phyloP scores from a whole-genome alignment of 768 basidiomycete species.

The Tricholoma hemisulphureum region DNA sequence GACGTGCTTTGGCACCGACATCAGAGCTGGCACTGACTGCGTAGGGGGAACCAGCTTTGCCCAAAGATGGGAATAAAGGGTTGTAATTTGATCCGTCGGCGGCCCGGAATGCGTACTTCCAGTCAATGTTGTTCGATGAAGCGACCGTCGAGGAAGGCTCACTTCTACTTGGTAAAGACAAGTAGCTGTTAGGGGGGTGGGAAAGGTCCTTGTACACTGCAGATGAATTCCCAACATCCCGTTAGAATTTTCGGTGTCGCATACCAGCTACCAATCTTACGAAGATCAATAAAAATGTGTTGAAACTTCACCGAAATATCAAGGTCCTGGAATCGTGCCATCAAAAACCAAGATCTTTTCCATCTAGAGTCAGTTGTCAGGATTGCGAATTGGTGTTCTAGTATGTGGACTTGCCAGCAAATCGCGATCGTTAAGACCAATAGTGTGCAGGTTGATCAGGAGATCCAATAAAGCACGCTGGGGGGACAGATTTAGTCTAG shows the following conservation, averaged over 20 bases:
- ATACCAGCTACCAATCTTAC: conserved; percentile 49
- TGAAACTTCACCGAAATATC: conserved; percentile 41
- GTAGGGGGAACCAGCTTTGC: conserved; percentile 62
- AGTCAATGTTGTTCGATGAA: conserved; percentile 16
- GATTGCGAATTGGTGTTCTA: too few relatives aligned
- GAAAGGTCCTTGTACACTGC: conserved; percentile 79
- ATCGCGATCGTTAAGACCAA: conserved; percentile 57
- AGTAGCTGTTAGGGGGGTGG: conserved; percentile 63
- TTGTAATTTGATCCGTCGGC: conserved; percentile 65
- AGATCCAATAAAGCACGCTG: conserved; percentile 54
- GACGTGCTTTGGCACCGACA: conserved; percentile 37
- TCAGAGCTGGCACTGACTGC: conserved; percentile 58
- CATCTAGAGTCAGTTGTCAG: conserved; percentile 40
- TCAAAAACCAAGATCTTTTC: conserved; percentile 60
- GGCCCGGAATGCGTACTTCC: conserved; percentile 53
- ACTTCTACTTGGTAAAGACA: conserved; percentile 29
- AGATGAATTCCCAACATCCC: conserved; percentile 7
- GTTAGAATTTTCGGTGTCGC: too few relatives aligned
- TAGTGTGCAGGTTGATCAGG: conserved; percentile 35
- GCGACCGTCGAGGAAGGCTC: background rate
- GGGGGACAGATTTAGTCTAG: too few relatives aligned
- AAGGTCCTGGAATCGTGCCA: conserved; percentile 48
- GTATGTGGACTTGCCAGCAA: conserved; percentile 46
- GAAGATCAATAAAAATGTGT: conserved; percentile 47
- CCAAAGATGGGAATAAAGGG: conserved; percentile 50